Percentiles rank a stretch among this genome's conserved stretches.
Conservation (phyloP, 176 grass and related monocot genomes). For the Carex scoparia region DNA sequence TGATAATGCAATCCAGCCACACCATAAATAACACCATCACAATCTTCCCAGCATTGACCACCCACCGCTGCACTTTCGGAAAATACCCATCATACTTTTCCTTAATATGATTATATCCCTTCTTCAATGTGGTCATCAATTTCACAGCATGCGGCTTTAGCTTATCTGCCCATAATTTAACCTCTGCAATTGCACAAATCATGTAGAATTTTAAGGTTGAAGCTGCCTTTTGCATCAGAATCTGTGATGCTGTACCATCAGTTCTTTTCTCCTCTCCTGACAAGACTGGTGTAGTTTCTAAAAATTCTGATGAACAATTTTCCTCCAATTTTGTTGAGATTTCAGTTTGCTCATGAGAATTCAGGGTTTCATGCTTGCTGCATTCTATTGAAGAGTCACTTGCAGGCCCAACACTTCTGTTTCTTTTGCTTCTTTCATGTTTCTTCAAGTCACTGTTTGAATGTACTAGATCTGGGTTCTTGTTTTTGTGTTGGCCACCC, state of each 20-base stretch:
- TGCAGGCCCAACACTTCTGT: background rate
- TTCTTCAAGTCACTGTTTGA: conserved; percentile 36
- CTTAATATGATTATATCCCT: conserved; percentile 41
- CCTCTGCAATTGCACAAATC: conserved; percentile 48
- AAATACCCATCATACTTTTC: conserved; percentile 46
- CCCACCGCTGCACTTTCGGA: conserved; percentile 61
- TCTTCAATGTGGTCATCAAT: conserved; percentile 39
- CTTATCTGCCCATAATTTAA: conserved; percentile 48
- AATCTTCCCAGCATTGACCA: conserved; percentile 68
- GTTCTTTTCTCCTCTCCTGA: background rate
- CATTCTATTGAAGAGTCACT: background rate
- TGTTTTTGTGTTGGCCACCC: conserved; percentile 73
- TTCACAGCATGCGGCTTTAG: conserved; percentile 43
- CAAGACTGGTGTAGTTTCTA: background rate
- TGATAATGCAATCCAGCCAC: conserved; percentile 87
- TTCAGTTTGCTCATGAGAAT: conserved; percentile 4
- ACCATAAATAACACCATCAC: conserved; percentile 60
- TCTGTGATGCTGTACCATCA: background rate
- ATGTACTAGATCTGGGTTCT: conserved; percentile 31
- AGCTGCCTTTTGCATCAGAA: conserved; percentile 40
- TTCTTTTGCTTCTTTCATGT: conserved; percentile 41
- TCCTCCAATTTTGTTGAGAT: conserved; percentile 17
- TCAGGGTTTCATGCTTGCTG: background rate
- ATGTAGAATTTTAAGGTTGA: conserved; percentile 54
- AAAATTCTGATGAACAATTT: background rate